These are phyloP conservation scores for Termitomyces sp. DNA, from an alignment of 768 basidiomycete species.

Conservation along the genomic window DNA sequence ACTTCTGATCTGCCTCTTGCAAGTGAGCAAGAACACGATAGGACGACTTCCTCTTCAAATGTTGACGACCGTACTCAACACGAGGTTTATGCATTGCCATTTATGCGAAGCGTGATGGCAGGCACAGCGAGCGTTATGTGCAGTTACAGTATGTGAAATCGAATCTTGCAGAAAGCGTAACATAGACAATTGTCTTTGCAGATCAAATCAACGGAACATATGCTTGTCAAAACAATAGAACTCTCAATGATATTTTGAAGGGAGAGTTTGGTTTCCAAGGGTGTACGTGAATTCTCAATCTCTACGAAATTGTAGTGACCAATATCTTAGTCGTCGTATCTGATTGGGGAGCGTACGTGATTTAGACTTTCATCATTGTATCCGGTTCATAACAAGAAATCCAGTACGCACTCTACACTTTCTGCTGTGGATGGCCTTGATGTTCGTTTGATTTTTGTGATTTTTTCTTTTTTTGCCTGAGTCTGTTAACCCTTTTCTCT, in stretches of 20 bases:
- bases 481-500: not conserved
- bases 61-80: constrained; percentile 79
- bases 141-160: constrained; percentile 51
- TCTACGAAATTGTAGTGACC: not conserved
- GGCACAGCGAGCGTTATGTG: constrained; percentile 74
- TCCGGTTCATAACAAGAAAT: not conserved
- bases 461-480: too few relatives aligned
- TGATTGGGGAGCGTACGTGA: constrained; percentile 59
- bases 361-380: not conserved
- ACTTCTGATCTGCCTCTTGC: not conserved
- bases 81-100: constrained; percentile 68
- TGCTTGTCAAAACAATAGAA: constrained; percentile 70
- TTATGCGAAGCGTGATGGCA: constrained; percentile 67
- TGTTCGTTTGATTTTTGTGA: constrained; percentile 28
- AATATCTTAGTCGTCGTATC: constrained; percentile 50
- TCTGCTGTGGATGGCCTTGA: constrained; percentile 61
- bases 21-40: constrained; percentile 66
- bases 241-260: constrained; percentile 69
- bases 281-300: constrained; percentile 29
- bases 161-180: not conserved
- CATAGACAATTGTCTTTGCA: constrained; percentile 16
- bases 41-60: constrained; percentile 53
- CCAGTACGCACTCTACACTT: constrained; percentile 51
- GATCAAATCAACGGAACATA: constrained; percentile 66
- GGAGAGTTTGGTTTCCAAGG: constrained; percentile 74